Evolutionary conservation across 257 asterid genomes (phyloP), one percentile per base, ranked within the genome.

Genomic region (Striga asiatica): DNA sequence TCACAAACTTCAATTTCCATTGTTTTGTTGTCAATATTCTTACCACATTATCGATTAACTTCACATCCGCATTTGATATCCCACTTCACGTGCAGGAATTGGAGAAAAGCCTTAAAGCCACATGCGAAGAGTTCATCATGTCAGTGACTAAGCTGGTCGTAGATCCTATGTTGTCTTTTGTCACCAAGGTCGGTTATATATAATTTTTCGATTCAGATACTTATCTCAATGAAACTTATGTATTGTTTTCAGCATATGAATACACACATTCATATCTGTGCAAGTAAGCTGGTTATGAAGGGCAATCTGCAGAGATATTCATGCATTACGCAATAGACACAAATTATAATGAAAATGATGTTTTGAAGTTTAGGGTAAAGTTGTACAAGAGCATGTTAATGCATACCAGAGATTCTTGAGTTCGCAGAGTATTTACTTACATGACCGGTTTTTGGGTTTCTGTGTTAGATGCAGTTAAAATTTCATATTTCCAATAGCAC

Each of bases 71-170:
- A 21, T 45, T 62, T 72, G 56, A 50, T 35, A 51, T 49, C 57
- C n/a, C 56, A 49, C 42, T 57, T 62, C 54, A 56, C 65, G 11
- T 77, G 74, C 82, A 92, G 97, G 99, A 92, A 64, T 68, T 92
- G 85, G 97, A 92, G 88, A 92, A 79, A 71, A 92, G 75, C 81
- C 97, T 92, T 56, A 92, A 92, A 75, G 71, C 81, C 65, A 88
- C 99, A 14, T 92, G 97, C 34, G 99, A 92, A 80, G 97, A 92
- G 78, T 88, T 88, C 66, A 92, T 92, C 50, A 88, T 92, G 97
- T 79, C 91, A 6, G 95, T 92, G 66, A 92, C 99, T 56, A 92
- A 92, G 81, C 84, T 81, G 56, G 89, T 84, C 69, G 99, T 88
- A 77, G 97, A 92, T 66, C 97, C 97, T 23, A 72, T 92, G 89